Evolutionary conservation across 1,284 basidiomycete species (phyloP).

Genomic region (Xerocomus alliaceus): DNA sequence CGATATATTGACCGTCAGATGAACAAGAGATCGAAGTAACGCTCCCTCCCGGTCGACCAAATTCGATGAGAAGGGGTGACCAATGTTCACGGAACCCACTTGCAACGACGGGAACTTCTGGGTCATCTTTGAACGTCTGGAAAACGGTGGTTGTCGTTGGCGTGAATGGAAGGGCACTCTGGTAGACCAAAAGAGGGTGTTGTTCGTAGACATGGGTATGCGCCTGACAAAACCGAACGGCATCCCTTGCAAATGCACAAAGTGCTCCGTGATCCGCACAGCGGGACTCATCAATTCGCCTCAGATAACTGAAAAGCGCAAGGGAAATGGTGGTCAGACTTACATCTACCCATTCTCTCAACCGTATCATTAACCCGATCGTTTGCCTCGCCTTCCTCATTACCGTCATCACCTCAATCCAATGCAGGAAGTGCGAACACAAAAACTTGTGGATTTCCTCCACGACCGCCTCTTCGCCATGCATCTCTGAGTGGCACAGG

Average conservation of each 20-base stretch:
- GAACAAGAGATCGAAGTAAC: conserved; percentile 33
- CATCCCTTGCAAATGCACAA: conserved; percentile 29
- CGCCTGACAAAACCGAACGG: conserved; percentile 42
- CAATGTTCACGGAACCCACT: conserved; percentile 42
- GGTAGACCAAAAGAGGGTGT: conserved; percentile 44
- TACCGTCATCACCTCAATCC: conserved; percentile 41
- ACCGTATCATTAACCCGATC: conserved; percentile 33
- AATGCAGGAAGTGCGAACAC: conserved; percentile 38
- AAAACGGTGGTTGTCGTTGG: conserved; percentile 36
- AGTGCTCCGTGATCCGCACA: conserved; percentile 22
- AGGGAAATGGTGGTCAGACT: conserved; percentile 6
- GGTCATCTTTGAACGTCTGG: conserved; percentile 36
- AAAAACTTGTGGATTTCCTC: conserved; percentile 31
- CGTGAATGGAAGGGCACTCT: conserved; percentile 42
- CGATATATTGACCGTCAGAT: conserved; percentile 38
- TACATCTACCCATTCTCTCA: conserved; percentile 39
- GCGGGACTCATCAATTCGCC: conserved; percentile 15
- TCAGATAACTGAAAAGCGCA: conserved; percentile 3
- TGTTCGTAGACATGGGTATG: conserved; percentile 41
- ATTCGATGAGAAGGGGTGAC: conserved; percentile 43
- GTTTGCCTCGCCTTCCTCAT: conserved; percentile 43
- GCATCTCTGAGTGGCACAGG: conserved; percentile 24
- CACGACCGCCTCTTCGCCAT: conserved; percentile 3
- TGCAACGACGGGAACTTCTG: conserved; percentile 27
- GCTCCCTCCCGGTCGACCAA: conserved; percentile 21